Percentiles rank a stretch among this genome's conserved stretches.
Conservation (phyloP, 495 filamentous ascomycete species). For the Poronia punctata region DNA sequence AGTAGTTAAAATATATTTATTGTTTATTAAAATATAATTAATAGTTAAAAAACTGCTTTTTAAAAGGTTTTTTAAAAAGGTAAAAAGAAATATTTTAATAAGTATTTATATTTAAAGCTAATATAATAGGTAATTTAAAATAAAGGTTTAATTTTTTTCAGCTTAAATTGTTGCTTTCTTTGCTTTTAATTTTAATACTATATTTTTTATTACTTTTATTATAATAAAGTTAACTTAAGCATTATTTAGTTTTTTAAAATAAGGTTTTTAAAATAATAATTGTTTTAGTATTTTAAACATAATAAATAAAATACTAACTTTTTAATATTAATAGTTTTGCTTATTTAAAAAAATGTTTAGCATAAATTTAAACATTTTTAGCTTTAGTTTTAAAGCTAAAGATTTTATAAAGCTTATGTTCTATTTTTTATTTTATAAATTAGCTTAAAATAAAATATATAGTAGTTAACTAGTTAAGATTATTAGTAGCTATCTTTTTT, state of each 20-base stretch:
- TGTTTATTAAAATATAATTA: background rate
- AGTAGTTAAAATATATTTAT: too few species aligned
- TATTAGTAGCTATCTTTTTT: background rate
- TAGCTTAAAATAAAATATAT: conserved; percentile 1
- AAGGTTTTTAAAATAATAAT: background rate
- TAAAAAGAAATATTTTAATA: background rate
- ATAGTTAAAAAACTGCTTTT: background rate
- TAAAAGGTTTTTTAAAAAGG: background rate
- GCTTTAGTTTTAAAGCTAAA: too few species aligned
- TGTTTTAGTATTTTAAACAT: too few species aligned
- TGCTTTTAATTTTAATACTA: too few species aligned
- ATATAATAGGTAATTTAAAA: too few species aligned
- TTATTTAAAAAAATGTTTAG: background rate
- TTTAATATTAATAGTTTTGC: background rate
- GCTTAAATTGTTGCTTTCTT: too few species aligned
- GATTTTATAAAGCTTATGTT: background rate
- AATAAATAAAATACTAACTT: too few species aligned
- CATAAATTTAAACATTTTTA: too few species aligned
- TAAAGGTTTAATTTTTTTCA: too few species aligned
- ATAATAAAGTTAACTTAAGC: too few species aligned
- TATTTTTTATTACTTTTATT: too few species aligned
- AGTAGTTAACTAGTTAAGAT: too few species aligned
- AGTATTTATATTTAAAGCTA: background rate
- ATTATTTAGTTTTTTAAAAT: background rate
- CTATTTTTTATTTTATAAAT: background rate